Evolutionary conservation across 306 rosid species (phyloP).

Genomic region (Cicer cuneatum): DNA sequence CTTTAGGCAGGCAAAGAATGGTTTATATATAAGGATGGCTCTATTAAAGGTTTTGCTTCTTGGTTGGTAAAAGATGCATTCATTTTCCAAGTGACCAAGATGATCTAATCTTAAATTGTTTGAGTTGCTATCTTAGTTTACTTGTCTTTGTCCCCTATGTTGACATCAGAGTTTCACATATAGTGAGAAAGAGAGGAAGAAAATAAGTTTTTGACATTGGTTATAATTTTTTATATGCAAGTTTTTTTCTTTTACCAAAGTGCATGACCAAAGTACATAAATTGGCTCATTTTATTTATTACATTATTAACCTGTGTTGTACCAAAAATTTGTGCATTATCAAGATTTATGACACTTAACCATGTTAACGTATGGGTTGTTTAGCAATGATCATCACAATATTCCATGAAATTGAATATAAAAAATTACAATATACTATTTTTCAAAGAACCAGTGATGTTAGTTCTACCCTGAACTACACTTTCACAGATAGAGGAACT

Average conservation of each 20-base stretch:
- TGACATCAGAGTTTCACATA: neutral
- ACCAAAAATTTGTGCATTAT: neutral
- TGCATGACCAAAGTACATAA: neutral
- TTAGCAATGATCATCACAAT: neutral
- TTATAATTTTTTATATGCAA: slow-evolving; percentile 21
- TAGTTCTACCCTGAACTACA: neutral
- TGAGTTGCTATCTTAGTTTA: slow-evolving; percentile 11
- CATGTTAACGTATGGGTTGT: neutral
- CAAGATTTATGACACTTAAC: neutral
- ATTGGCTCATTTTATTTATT: neutral
- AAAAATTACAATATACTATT: neutral
- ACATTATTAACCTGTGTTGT: neutral
- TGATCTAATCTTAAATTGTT: slow-evolving; percentile 23
- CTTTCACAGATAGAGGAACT: neutral
- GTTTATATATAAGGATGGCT: slow-evolving; percentile 83
- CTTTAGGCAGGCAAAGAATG: slow-evolving; percentile 91
- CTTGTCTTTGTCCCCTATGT: neutral
- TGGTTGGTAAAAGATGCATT: slow-evolving; percentile 64
- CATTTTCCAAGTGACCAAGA: slow-evolving; percentile 29
- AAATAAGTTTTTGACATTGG: neutral
- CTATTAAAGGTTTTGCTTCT: slow-evolving; percentile 77
- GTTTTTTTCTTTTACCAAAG: neutral
- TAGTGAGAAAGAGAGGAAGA: neutral
- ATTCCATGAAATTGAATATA: neutral
- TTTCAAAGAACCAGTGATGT: neutral